Conservation (phyloP, 1,284 basidiomycete genomes). For the Ceratobasidium sp. region DNA sequence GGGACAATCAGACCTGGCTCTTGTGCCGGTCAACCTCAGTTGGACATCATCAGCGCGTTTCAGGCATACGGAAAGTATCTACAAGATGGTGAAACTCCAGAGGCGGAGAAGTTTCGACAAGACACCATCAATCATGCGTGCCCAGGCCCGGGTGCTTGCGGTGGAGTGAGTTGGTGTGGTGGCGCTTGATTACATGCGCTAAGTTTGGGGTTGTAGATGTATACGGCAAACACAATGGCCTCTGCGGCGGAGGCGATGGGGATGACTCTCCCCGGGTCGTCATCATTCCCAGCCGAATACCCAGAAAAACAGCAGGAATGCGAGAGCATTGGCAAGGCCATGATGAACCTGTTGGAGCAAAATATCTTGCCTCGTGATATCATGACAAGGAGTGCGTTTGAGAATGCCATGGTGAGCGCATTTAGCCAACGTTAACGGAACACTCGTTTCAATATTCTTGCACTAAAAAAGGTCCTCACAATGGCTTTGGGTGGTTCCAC, state of each 20-base stretch:
- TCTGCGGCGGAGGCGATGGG: slow-evolving; percentile 91
- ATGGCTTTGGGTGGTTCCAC: slow-evolving; percentile 96
- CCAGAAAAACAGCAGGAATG: slow-evolving; percentile 87
- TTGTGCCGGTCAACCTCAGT: slow-evolving; percentile 77
- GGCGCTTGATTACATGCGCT: slow-evolving; percentile 43
- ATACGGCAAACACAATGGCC: slow-evolving; percentile 97
- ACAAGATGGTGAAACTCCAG: slow-evolving; percentile 82
- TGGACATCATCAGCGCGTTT: slow-evolving; percentile 96
- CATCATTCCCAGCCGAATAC: slow-evolving; percentile 92
- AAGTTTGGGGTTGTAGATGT: slow-evolving; percentile 66
- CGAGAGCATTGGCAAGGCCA: slow-evolving; percentile 76
- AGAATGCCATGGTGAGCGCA: slow-evolving; percentile 87
- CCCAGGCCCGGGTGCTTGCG: slow-evolving; percentile 95
- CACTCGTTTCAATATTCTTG: slow-evolving; percentile 24
- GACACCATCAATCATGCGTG: slow-evolving; percentile 90
- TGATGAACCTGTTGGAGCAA: slow-evolving; percentile 86
- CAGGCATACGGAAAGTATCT: slow-evolving; percentile 94
- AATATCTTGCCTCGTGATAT: slow-evolving; percentile 95
- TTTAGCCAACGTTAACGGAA: slow-evolving; percentile 31
- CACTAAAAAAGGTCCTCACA: slow-evolving; percentile 72
- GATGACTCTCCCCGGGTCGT: slow-evolving; percentile 96
- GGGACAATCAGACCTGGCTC: slow-evolving; percentile 91
- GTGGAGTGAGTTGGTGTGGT: slow-evolving; percentile 69
- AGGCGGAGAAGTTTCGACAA: slow-evolving; percentile 82
- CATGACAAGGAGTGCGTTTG: slow-evolving; percentile 94